A percentile compares a stretch with the other conserved stretches of the same genome.
Evolutionary conservation across 2,329 filamentous ascomycete genomes (phyloP).

Genomic region (Alternaria ventricosa): DNA sequence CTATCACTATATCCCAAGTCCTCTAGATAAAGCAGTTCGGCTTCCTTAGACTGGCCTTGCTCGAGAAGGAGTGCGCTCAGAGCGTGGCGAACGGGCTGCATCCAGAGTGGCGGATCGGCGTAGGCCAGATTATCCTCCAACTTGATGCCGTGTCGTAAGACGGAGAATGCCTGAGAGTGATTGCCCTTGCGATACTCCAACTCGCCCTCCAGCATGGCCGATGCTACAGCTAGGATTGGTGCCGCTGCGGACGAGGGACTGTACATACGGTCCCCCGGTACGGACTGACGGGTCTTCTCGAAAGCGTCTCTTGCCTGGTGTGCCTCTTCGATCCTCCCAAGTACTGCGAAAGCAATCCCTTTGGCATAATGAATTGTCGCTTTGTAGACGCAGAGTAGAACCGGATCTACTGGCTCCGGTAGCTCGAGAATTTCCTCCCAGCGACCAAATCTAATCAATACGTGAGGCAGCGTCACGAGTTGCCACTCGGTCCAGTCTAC

Average conservation of each 20-base stretch:
- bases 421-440: constrained; percentile 7
- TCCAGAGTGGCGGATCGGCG: constrained; percentile 2
- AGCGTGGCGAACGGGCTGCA: constrained; percentile 11
- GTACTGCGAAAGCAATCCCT: constrained; percentile 1
- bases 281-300: background rate
- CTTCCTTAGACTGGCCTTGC: constrained; percentile 4
- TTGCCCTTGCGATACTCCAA: constrained; percentile 2
- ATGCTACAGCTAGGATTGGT: background rate
- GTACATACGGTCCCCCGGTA: background rate
- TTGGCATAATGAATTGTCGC: background rate
- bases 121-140: background rate
- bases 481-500: constrained; percentile 13
- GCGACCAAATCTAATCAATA: constrained; percentile 7
- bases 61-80: constrained; percentile 1
- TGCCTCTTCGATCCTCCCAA: background rate
- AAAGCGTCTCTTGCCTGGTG: background rate
- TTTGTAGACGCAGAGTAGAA: background rate
- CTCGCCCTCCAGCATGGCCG: constrained; percentile 6
- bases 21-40: background rate
- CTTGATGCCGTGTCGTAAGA: background rate
- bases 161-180: background rate
- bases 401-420: background rate
- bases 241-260: background rate
- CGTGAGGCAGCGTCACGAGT: constrained; percentile 5
- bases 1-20: constrained; percentile 2